Evolutionary conservation across 108 stramenopile species (phyloP), one percentile per base, ranked within the genome.

Genomic region (Schizochytrium sp.): DNA sequence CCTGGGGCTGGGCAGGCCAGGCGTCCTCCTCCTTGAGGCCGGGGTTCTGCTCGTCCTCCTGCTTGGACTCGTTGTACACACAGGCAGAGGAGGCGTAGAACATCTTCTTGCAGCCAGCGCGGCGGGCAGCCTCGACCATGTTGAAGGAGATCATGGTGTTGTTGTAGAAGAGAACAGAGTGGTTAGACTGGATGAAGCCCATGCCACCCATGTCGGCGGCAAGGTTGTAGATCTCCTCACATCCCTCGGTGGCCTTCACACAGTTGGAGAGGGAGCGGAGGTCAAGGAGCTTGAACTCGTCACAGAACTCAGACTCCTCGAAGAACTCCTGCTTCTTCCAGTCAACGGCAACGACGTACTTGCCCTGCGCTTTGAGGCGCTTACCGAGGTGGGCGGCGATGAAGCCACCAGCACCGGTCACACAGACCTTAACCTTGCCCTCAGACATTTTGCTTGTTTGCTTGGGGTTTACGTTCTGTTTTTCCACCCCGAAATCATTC

Each of bases 121-220:
- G 95, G 73, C 98, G 96, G 56, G 97, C 96, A 13, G 96, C 98
- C 93, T 99, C 98, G 73, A 99, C 92, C 97, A 99, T 96, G 92
- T 99, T 99, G 95, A 98, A 97, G 89, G 95, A 95, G 83, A 99
- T 97, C 93, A 97, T 96, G 57, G 98, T 99, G 95, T 99, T 99
- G 95, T 98, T 99, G 95, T 97, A 99, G 60, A 96, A 92, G 69
- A 99, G 90, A 69, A 99, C 98, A 28, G 95, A 95, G 89, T 99
- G 97, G 93, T 99, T 99, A 89, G 96, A 96, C 61, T 95, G 96
- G 87, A 99, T 99, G 90, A 99, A 99, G 49, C 98, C 98, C 98
- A 99, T 99, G 41, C 98, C 98, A 12, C 98, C 98, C 98, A 99
- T 99, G 90, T 99, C 98, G n/a, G 98, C 98, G 59, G 98, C 98